Evolutionary conservation across 768 basidiomycete species (phyloP), one percentile per base, ranked within the genome.

Genomic region (Thelephora aurantiotincta): DNA sequence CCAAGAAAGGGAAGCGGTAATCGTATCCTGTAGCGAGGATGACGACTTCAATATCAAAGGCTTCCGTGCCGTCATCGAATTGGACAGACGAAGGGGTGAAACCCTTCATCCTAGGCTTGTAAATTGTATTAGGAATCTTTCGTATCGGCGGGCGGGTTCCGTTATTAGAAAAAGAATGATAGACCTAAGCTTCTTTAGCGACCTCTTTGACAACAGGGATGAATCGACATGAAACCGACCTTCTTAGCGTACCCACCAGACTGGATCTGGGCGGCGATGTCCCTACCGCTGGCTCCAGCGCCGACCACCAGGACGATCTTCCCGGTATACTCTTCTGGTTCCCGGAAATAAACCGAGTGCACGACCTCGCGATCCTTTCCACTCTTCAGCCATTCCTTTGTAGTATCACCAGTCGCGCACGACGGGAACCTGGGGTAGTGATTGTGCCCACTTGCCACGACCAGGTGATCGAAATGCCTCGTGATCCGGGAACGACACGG

Each of bases 1-100:
- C 51, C 23, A 70, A 58, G 68, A 78, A 78, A 0, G 76, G 77
- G 6, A 75, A 62, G 19, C 64, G 65, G 44, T 71, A 50, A 48
- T 76, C 65, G 55, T 80, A 80, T 6, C 78, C 78, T 0, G 75
- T 79, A 0, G 61, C n/a, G n/a, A n/a, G n/a, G n/a, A n/a, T n/a
- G n/a, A n/a, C n/a, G n/a, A n/a, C n/a, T n/a, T n/a, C n/a, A 22
- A 73, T 66, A 35, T 67, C 62, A 14, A 49, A 34, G 2, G 66
- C 48, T 0, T 55, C 49, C 0, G 71, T 67, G 13, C 69, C 72
- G 54, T 78, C 76, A 0, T 52, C 53, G 51, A 80, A 77, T 13
- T 72, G 64, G 33, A 77, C 57, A 2, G 63, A 63, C 9, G 65
- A 53, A 3, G 56, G 44, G 0, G 71, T 71, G 54, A 80, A 75